Evolutionary conservation across 352 stramenopile genomes (phyloP), one percentile per base, ranked within the genome.

Genomic region (Phytophthora uliginosa): DNA sequence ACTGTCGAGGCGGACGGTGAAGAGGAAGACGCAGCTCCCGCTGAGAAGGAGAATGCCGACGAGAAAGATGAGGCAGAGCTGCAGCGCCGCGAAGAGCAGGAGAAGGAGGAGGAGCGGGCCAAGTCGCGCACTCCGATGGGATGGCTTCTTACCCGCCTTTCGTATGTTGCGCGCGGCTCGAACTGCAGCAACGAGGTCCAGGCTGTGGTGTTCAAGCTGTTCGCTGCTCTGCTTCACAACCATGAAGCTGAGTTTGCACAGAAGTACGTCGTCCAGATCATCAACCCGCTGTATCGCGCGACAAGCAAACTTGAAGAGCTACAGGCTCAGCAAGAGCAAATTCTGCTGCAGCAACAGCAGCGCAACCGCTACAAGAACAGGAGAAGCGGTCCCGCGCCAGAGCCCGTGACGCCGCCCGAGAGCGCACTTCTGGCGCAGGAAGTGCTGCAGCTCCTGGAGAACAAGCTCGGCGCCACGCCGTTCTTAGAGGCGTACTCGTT

Each of bases 401-500:
- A 75, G 50, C 54, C 76, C 9, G 59, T 73, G 17, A 52, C 71
- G 36, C 86, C 81, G 34, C 77, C 81, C 6, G 74, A 89, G 57
- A 88, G 76, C 31, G 76, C 83, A 22, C 45, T 93, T 63, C 68
- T 97, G 40, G 91, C 91, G 0, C 88, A 94, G 38, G 91, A 98
- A 65, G 89, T 98, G 47, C 76, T 97, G n/a, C 84, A 96, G 66
- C 80, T 95, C 36, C 79, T 98, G 20, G 92, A 97, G 75, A 53
- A 72, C 5, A 96, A 95, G 66, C 78, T 96, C 28, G 91, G 91
- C 50, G 70, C 80, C 7, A 78, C 73, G n/a, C 53, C 77, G 17
- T 98, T 97, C 69, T 69, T 96, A 36, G 81, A 94, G 33, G 75
- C 87, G 12, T 97, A 95, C 74, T 92, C 90, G 52, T 92, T 95